phyloP scores from a whole-genome alignment of 352 stramenopile species.

The Globisporangium heterothallicum region DNA sequence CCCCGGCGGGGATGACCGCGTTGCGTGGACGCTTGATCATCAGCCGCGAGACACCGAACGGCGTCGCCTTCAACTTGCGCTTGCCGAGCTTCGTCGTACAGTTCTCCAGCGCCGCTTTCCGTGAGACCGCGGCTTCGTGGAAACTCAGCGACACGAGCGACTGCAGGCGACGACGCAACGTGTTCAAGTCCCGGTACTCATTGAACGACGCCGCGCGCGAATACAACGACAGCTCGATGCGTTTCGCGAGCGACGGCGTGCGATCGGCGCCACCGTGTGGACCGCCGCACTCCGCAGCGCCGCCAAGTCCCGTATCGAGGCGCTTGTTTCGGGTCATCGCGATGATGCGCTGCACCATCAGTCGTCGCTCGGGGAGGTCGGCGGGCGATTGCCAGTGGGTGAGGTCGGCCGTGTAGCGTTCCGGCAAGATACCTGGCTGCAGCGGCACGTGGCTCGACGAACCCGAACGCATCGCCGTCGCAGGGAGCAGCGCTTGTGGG shows the following conservation, averaged over 20 bases:
- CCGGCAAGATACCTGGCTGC: constrained; percentile 53
- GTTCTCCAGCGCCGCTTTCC: constrained; percentile 25
- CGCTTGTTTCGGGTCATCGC: constrained; percentile 75
- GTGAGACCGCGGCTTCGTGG: constrained; percentile 71
- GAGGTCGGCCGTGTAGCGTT: constrained; percentile 74
- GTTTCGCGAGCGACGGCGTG: constrained; percentile 78
- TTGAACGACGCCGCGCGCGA: constrained; percentile 75
- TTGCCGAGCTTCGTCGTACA: constrained; percentile 41
- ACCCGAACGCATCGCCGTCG: constrained; percentile 44
- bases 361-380: constrained; percentile 65
- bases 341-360: constrained; percentile 87
- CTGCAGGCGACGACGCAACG: constrained; percentile 68
- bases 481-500: constrained; percentile 15
- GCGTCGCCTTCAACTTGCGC: constrained; percentile 33
- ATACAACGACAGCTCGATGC: constrained; percentile 84
- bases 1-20: too few species aligned
- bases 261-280: constrained; percentile 32
- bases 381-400: constrained; percentile 81
- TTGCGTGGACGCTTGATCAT: constrained; percentile 48
- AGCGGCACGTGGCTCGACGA: constrained; percentile 33
- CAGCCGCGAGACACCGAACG: constrained; percentile 59
- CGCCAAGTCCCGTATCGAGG: constrained; percentile 17
- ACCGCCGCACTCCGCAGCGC: constrained; percentile 6
- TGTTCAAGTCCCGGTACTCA: constrained; percentile 85
- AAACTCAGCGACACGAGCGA: constrained; percentile 85